Evolutionary conservation across 2,329 filamentous ascomycete species (phyloP).

Genomic region (Malbranchea zuffiana): DNA sequence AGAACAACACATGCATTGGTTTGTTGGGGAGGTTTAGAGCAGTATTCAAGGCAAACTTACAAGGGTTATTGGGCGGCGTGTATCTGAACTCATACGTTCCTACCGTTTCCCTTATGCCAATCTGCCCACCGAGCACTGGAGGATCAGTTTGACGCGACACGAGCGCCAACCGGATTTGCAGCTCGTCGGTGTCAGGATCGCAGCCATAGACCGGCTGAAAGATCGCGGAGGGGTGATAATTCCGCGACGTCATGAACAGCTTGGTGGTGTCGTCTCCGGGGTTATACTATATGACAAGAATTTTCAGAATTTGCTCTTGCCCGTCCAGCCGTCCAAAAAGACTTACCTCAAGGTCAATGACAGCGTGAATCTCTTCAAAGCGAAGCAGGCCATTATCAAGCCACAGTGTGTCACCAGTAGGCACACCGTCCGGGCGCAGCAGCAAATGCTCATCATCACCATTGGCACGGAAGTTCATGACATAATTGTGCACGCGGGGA

Average conservation of each 20-base stretch:
- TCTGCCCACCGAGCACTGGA: not conserved
- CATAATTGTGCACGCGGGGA: not conserved
- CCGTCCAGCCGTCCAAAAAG: not conserved
- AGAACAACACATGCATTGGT: not conserved
- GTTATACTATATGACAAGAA: constrained; percentile 1
- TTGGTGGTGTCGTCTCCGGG: not conserved
- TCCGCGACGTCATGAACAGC: not conserved
- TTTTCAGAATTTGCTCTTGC: not conserved
- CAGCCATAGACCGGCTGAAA: not conserved
- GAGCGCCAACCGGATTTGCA: not conserved
- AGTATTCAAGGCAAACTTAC: constrained; percentile 1
- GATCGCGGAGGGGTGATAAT: not conserved
- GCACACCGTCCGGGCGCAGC: not conserved
- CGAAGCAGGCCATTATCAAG: not conserved
- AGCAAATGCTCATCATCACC: not conserved
- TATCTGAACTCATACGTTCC: not conserved
- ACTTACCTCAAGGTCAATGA: not conserved
- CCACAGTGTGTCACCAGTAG: not conserved
- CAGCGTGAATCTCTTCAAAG: constrained; percentile 1
- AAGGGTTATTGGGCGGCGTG: not conserved
- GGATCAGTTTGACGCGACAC: not conserved
- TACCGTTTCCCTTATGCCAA: not conserved
- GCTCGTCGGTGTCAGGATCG: not conserved
- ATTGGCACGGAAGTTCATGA: constrained; percentile 1
- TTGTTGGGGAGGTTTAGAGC: not conserved